Percentiles rank a stretch among this genome's conserved stretches.
phyloP scores from a whole-genome alignment of 2,329 filamentous ascomycete species.

The Aspergillus sp. region DNA sequence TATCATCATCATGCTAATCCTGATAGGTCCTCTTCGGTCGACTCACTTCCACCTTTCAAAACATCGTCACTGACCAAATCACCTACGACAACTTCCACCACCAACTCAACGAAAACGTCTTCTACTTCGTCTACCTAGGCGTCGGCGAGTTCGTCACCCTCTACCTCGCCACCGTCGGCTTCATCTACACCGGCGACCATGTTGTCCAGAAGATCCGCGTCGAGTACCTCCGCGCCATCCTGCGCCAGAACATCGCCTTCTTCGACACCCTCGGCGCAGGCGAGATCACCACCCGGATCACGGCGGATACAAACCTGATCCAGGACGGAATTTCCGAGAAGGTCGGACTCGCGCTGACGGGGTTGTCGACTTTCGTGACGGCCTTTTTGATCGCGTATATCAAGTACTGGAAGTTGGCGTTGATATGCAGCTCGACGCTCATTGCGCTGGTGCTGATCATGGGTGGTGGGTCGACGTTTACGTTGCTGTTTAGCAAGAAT shows the following conservation, averaged over 20 bases:
- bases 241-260: slow-evolving; percentile 82
- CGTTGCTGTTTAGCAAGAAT: slow-evolving; percentile 72
- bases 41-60: slow-evolving; percentile 66
- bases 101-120: slow-evolving; percentile 57
- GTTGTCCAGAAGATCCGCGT: slow-evolving; percentile 71
- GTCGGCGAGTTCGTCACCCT: slow-evolving; percentile 70
- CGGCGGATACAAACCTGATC: slow-evolving; percentile 82
- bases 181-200: slow-evolving; percentile 79
- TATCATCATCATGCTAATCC: not conserved
- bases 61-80: slow-evolving; percentile 50
- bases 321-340: slow-evolving; percentile 92
- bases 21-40: slow-evolving; percentile 62
- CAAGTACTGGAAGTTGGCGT: slow-evolving; percentile 84
- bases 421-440: slow-evolving; percentile 77
- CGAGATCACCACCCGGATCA: slow-evolving; percentile 88
- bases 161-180: slow-evolving; percentile 75
- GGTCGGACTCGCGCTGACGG: slow-evolving; percentile 68
- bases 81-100: slow-evolving; percentile 52
- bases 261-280: slow-evolving; percentile 88
- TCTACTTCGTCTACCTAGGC: slow-evolving; percentile 80
- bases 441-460: slow-evolving; percentile 70
- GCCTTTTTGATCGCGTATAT: slow-evolving; percentile 86
- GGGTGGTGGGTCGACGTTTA: slow-evolving; percentile 58
- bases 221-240: slow-evolving; percentile 73
- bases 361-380: slow-evolving; percentile 73